Base-by-base conservation (phyloP, 1,284 basidiomycete genomes). In the Chalciporus sp. region DNA sequence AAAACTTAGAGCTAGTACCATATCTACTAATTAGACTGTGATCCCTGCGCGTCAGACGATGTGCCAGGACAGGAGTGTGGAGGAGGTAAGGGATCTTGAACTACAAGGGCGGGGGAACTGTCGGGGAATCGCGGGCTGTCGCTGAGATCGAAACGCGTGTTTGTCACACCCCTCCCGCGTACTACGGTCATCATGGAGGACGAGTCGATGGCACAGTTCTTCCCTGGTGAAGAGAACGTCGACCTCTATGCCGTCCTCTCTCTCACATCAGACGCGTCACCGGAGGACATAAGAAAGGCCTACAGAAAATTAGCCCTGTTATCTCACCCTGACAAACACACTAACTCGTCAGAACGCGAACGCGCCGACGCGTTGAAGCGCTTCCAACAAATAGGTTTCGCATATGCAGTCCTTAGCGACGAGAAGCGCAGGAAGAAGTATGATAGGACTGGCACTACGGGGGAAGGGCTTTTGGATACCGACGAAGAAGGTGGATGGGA, bases 311-410 rank as follows among this genome's bases (percentile, higher is more conserved):
- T 87, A 20, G 94, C 95, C 4, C 84, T 98, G 20, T 65, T 81
- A 49, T 84, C 85, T 69, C 95, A 97, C 66, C 95, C 95, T 5
- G 94, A 96, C 75, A 95, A 95, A 68, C 92, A 94, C 66, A 74
- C 83, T 33, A 73, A 76, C 12, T 82, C 88, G 53, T 75, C 70
- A 50, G 82, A 84, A n/a, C 75, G 74, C 33, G 78, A 81, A 26
- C 86, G 85, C 66, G 81, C 83, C 41, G 79, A 81, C 59, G 85
- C 88, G 60, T 83, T 81, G 11, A 76, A 74, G 57, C 86, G 88
- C 70, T 98, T 97, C 67, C 93, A 95, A 65, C 88, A 92, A 66
- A 81, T 97, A 59, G 92, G 94, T 0, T 96, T 95, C 65, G 92
- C 95, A 14, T 98, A 95, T 71, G 78, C 91, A 1, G 85, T 98